Evolutionary conservation across 2,329 filamentous ascomycete species (phyloP).

Genomic region (Aspergillus tanneri): DNA sequence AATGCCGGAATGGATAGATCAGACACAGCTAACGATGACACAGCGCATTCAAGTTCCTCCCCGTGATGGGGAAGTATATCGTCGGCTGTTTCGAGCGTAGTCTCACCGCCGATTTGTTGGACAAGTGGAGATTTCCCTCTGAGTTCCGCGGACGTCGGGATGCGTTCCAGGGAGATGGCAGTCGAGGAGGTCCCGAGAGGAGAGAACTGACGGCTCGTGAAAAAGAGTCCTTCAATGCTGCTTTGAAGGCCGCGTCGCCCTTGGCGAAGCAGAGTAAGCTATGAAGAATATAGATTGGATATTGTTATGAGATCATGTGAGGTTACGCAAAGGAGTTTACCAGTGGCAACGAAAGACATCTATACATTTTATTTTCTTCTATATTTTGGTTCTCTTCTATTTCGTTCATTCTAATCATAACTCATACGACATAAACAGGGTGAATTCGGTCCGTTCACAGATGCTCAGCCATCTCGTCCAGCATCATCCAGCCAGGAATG

Average conservation of each 20-base stretch:
- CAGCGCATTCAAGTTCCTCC: constrained; percentile 63
- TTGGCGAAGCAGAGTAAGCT: constrained; percentile 22
- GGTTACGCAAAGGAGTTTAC: not conserved
- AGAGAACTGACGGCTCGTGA: constrained; percentile 26
- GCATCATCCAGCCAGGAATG: constrained; percentile 28
- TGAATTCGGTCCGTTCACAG: constrained; percentile 10
- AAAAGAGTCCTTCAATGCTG: constrained; percentile 15
- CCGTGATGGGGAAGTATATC: constrained; percentile 61
- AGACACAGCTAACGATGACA: not conserved
- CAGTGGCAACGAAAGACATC: not conserved
- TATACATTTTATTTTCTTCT: no score
- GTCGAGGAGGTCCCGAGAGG: constrained; percentile 32
- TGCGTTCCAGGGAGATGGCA: constrained; percentile 29
- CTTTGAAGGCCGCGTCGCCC: constrained; percentile 17
- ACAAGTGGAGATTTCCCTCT: constrained; percentile 55
- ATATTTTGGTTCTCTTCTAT: not conserved
- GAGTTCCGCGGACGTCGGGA: constrained; percentile 20
- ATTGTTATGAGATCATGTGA: not conserved
- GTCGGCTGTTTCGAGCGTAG: constrained; percentile 53
- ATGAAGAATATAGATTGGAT: not conserved
- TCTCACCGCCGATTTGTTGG: constrained; percentile 52
- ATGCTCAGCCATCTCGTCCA: constrained; percentile 24
- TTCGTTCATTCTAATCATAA: not conserved
- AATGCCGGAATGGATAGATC: no score
- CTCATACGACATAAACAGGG: not conserved